Conservation (phyloP, 2,329 filamentous ascomycete species). For the Paracorniculantispora psalliotae region DNA sequence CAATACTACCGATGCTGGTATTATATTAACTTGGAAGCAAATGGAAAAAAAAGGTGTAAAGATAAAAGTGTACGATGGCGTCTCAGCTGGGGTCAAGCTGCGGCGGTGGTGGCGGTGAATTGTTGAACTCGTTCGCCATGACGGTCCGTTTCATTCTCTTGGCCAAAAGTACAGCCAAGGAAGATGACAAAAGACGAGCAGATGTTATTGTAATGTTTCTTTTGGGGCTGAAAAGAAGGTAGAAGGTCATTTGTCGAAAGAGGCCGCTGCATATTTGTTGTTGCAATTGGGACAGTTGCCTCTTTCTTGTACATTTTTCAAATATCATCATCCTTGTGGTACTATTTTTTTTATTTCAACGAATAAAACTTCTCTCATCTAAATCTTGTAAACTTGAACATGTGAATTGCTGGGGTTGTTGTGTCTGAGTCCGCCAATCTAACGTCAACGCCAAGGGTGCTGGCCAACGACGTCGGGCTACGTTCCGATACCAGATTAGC, state of each 20-base stretch:
- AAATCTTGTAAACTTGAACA: no score
- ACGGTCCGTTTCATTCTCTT: background rate
- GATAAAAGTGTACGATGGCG: slow-evolving; percentile 5
- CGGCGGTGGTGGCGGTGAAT: background rate
- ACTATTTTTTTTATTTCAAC: background rate
- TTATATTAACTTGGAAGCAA: background rate
- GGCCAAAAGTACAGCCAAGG: background rate
- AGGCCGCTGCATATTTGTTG: slow-evolving; percentile 4
- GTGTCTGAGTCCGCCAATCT: no score
- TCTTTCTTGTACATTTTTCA: slow-evolving; percentile 11
- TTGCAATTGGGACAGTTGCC: slow-evolving; percentile 5
- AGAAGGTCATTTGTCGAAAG: slow-evolving; percentile 6
- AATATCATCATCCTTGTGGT: slow-evolving; percentile 1
- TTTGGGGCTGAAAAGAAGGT: background rate
- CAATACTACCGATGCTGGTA: background rate
- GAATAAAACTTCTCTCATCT: slow-evolving; percentile 10
- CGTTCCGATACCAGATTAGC: no score
- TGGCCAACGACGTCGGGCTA: no score
- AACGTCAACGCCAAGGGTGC: no score
- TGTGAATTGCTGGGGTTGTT: no score
- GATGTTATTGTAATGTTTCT: slow-evolving; percentile 9
- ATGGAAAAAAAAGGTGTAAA: background rate
- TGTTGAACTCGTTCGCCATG: background rate
- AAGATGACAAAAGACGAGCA: background rate
- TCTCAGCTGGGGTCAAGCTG: background rate